A percentile compares a stretch with the other conserved stretches of the same genome.
Evolutionary conservation across 257 asterid species (phyloP).

Genomic region (Ligustrum vulgare): DNA sequence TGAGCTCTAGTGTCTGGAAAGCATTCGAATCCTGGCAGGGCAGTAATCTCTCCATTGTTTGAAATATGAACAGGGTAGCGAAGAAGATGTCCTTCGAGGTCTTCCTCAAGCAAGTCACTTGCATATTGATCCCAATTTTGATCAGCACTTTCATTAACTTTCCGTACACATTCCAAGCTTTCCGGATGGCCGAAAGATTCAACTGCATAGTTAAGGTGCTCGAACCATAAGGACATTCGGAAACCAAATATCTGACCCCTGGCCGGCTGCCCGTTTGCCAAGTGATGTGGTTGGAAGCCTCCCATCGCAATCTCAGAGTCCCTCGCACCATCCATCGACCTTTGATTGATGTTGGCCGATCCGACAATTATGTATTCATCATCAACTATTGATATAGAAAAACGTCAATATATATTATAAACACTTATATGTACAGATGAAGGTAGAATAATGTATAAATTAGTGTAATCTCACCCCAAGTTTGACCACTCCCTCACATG

Average conservation of each 20-base stretch:
- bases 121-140: conserved; percentile 58
- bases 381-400: conserved; percentile 48
- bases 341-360: conserved; percentile 90
- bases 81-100: conserved; percentile 74
- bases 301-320: conserved; percentile 96
- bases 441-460: not conserved
- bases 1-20: conserved; percentile 88
- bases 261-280: conserved; percentile 36
- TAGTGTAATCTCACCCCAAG: too few species aligned
- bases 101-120: conserved; percentile 35
- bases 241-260: conserved; percentile 59
- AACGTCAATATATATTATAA: not conserved
- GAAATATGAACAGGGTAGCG: conserved; percentile 64
- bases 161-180: conserved; percentile 54
- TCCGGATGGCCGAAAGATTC: conserved; percentile 46
- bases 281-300: conserved; percentile 75
- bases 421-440: not conserved
- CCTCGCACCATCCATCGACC: conserved; percentile 91
- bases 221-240: conserved; percentile 77
- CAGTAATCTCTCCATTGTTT: conserved; percentile 43
- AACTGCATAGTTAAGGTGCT: conserved; percentile 48
- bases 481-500: too few species aligned
- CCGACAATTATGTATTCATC: conserved; percentile 92
- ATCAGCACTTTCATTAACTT: conserved; percentile 55
- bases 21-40: conserved; percentile 51